Base-by-base conservation (phyloP, 2,329 filamentous ascomycete genomes). In the Colletotrichum lupini region DNA sequence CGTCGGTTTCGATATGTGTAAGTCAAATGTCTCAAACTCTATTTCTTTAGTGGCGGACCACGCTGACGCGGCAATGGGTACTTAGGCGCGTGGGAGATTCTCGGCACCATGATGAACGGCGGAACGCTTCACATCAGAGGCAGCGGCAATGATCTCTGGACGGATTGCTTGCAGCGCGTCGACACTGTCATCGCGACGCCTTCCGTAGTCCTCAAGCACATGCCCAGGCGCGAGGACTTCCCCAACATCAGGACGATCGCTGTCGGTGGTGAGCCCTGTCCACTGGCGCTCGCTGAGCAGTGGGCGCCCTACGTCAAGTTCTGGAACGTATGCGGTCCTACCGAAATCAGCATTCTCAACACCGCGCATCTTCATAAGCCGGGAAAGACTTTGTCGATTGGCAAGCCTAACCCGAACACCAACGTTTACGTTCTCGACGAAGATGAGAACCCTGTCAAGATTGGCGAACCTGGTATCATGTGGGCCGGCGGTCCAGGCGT, bases 1-100 rank as follows among this genome's bases (percentile, higher is more conserved):
- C 73, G 86, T 91, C 57, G 87, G 87, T 56, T 91, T 91, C 74
- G 89, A 91, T 75, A 91, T 91, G 88, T 87, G 89, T 90, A 82
- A 77, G 87, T 81, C 49, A 16, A 66, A 67, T 72, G 72, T 59
- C 66, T 62, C 22, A 7, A 42, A 24, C 68, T 63, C 53, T 56
- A 65, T 22, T 3, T 24, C 7, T n/a, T 5, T 22, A 1, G 12
- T 30, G n/a, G 30, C 22, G 28, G 49, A 32, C 68, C 62, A 30
- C 67, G n/a, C 4, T 73, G 35, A 73, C 59, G 22, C n/a, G n/a
- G n/a, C 22, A 52, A 28, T 16, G 22, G 26, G n/a, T 14, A 22
- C 7, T 60, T 68, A 90, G 89, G 87, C 26, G 88, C 89, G 14
- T 91, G 89, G 89, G 89, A 91, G 74, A 87, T 91, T n/a, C 83